Conservation (phyloP, 2,329 filamentous ascomycete species). For the Aspergillus ochraceus region DNA sequence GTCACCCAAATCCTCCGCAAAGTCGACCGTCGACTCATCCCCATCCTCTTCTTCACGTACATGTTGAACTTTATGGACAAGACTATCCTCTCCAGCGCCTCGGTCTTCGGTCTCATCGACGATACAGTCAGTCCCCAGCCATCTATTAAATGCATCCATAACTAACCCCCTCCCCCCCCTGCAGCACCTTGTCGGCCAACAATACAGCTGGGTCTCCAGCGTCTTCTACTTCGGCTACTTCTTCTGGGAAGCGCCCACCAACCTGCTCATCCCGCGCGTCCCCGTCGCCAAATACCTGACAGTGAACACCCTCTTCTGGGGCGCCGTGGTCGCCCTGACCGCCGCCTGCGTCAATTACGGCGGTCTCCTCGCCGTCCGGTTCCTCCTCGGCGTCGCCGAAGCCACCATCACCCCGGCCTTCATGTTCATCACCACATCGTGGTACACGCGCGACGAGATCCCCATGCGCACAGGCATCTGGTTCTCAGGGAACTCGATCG, state of each 20-base stretch:
- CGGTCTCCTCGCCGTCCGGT: constrained; percentile 52
- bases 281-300: constrained; percentile 53
- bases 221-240: constrained; percentile 56
- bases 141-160: neutral
- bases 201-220: constrained; percentile 54
- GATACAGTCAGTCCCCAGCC: constrained; percentile 41
- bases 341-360: constrained; percentile 51
- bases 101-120: constrained; percentile 56
- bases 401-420: constrained; percentile 57
- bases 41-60: constrained; percentile 59
- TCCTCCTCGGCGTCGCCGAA: constrained; percentile 57
- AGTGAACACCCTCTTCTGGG: constrained; percentile 49
- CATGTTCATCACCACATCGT: constrained; percentile 57
- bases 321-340: constrained; percentile 49
- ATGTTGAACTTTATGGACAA: constrained; percentile 65
- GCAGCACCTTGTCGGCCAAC: constrained; percentile 48
- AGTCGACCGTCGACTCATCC: constrained; percentile 58
- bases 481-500: constrained; percentile 42
- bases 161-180: neutral
- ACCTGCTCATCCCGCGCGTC: constrained; percentile 46
- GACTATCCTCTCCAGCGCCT: constrained; percentile 55
- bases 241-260: constrained; percentile 39
- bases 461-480: constrained; percentile 57
- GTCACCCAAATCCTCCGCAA: constrained; percentile 49
- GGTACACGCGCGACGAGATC: constrained; percentile 60